Percentiles rank a stretch among this genome's conserved stretches.
Conservation (phyloP, 2,329 filamentous ascomycete species). For the Lachnellula hyalina region DNA sequence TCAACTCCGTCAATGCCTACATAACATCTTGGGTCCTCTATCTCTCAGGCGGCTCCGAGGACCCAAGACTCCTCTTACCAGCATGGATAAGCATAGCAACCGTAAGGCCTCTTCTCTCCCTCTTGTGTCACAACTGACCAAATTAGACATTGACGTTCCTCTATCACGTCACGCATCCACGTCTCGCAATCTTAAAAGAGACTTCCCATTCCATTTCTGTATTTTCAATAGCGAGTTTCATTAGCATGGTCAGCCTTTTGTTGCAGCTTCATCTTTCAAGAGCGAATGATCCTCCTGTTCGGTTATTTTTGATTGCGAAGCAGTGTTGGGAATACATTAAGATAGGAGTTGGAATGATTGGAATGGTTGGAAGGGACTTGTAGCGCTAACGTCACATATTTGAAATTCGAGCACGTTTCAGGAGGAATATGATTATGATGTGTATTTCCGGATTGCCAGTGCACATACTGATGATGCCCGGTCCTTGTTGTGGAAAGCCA, state of each 20-base stretch:
- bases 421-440: constrained; percentile 4
- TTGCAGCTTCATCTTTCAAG: constrained; percentile 53
- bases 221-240: constrained; percentile 70
- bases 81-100: constrained; percentile 76
- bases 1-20: constrained; percentile 70
- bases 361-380: constrained; percentile 15
- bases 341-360: constrained; percentile 15
- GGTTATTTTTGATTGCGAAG: constrained; percentile 23
- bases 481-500: constrained; percentile 18
- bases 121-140: background rate
- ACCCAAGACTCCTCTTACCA: constrained; percentile 65
- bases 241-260: constrained; percentile 67
- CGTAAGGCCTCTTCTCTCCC: constrained; percentile 37
- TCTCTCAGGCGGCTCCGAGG: constrained; percentile 63
- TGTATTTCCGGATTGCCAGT: constrained; percentile 17
- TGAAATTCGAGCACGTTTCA: background rate
- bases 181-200: constrained; percentile 74
- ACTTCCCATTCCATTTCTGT: constrained; percentile 72
- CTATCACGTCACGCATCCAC: constrained; percentile 73
- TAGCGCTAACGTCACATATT: background rate
- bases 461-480: constrained; percentile 14
- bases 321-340: constrained; percentile 22
- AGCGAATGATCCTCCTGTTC: constrained; percentile 28
- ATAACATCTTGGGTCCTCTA: constrained; percentile 67
- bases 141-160: constrained; percentile 64